Evolutionary conservation across 2,329 filamentous ascomycete genomes (phyloP), one percentile per base, ranked within the genome.

Genomic region (Trichoderma oligosporum): DNA sequence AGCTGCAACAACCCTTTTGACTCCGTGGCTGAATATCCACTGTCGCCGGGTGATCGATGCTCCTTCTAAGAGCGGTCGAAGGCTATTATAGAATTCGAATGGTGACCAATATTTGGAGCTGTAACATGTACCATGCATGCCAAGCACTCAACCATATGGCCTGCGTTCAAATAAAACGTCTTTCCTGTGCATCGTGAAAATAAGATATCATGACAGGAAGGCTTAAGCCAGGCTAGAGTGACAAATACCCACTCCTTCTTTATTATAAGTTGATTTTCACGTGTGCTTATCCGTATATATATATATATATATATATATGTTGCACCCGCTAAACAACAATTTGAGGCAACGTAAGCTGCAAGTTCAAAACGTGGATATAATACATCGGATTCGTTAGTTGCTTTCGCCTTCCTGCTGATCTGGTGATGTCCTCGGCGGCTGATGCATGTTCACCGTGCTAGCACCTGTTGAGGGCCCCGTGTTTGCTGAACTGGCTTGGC

Each of bases 361-460:
- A 35, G 33, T 24, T n/a, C 25, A n/a, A n/a, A n/a, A n/a, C n/a
- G 29, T 53, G 18, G 39, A 38, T 31, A 41, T 9, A 42, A 41
- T 45, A 31, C 16, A 25, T 22, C 25, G 4, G 20, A 14, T 22
- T 41, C 20, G 20, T 44, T 35, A 58, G 29, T 55, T 55, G 16
- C 33, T 25, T n/a, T 48, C 48, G 25, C 49, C 56, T 31, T 65
- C 62, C 47, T 64, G 47, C n/a, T 62, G 58, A 24, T 42, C 62
- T 56, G 48, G 60, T 57, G 44, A 60, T 58, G 51, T 33, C 16
- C 49, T 41, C 18, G 42, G 49, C 57, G 65, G 61, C 48, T 66
- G 67, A 53, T 73, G 70, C 58, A 74, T 68, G 3, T 68, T 67
- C 11, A 71, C 72, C 5, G 71, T 73, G 63, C 72, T 74, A 31